Evolutionary conservation across 192 early-diverging fungal genomes (phyloP).

Genomic region (Backusella parvicylindrica): DNA sequence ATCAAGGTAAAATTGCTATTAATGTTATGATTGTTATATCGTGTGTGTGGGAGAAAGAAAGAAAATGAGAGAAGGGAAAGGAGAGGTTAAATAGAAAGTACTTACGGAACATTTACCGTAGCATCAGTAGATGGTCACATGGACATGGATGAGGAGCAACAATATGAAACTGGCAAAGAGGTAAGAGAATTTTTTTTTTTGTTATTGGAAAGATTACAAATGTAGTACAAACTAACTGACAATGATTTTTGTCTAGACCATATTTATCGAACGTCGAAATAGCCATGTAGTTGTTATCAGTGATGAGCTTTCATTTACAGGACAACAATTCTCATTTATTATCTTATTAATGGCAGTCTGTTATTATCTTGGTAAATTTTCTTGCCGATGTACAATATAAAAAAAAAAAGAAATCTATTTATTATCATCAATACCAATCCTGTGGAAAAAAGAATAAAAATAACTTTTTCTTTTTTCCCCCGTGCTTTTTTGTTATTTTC

Average conservation of each 20-base stretch:
- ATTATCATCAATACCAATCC: neutral
- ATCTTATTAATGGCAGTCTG: slow-evolving; percentile 30
- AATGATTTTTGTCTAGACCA: slow-evolving; percentile 2
- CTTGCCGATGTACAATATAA: slow-evolving; percentile 21
- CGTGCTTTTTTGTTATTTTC: neutral
- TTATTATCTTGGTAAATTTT: slow-evolving; percentile 39
- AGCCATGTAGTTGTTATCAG: slow-evolving; percentile 25
- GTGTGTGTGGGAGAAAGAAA: neutral
- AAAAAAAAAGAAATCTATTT: neutral
- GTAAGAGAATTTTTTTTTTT: neutral
- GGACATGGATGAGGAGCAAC: neutral
- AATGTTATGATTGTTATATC: neutral
- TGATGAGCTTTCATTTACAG: slow-evolving; percentile 35
- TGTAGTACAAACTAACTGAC: neutral
- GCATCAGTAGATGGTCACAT: neutral
- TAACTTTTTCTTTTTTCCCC: neutral
- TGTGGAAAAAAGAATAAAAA: neutral
- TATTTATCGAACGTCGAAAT: neutral
- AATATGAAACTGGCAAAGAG: slow-evolving; percentile 4
- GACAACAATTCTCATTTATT: slow-evolving; percentile 30
- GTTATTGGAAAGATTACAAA: neutral
- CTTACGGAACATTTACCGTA: neutral
- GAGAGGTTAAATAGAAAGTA: neutral
- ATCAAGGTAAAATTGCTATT: neutral
- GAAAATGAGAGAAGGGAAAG: neutral